phyloP scores from a whole-genome alignment of 345 rosid species.

The Citropsis articulata region DNA sequence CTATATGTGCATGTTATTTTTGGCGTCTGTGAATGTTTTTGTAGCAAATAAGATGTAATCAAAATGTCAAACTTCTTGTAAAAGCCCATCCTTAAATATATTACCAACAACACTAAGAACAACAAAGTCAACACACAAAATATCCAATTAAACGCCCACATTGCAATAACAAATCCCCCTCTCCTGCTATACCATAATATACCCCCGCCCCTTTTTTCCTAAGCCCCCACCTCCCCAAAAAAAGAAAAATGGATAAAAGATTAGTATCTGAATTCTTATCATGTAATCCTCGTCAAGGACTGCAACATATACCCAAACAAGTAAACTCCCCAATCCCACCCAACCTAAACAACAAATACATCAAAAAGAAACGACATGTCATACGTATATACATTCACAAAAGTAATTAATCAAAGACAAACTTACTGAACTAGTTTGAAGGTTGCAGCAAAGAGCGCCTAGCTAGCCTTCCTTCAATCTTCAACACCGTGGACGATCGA shows the following conservation, averaged over 20 bases:
- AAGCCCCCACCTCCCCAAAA: background rate
- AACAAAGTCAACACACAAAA: constrained; percentile 11
- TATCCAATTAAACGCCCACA: constrained; percentile 16
- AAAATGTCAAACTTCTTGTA: background rate
- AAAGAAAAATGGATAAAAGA: constrained; percentile 12
- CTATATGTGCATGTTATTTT: background rate
- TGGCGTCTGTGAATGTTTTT: background rate
- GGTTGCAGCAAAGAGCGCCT: constrained; percentile 29
- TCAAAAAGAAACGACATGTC: constrained; percentile 21
- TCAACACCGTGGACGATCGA: constrained; percentile 28
- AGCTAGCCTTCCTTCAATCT: constrained; percentile 20
- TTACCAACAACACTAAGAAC: constrained; percentile 3
- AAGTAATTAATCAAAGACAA: constrained; percentile 19
- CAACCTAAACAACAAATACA: constrained; percentile 19
- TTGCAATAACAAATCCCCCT: constrained; percentile 41
- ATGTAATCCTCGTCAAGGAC: constrained; percentile 23
- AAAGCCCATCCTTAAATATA: background rate
- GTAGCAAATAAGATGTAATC: background rate
- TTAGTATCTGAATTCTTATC: constrained; percentile 14
- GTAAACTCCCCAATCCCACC: constrained; percentile 17
- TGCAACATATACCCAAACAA: constrained; percentile 20
- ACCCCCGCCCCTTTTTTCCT: constrained; percentile 20
- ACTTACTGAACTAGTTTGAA: constrained; percentile 29
- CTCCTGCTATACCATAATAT: constrained; percentile 41
- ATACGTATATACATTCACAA: constrained; percentile 33